Conservation (phyloP, 768 basidiomycete genomes). For the Scleroderma bovista region DNA sequence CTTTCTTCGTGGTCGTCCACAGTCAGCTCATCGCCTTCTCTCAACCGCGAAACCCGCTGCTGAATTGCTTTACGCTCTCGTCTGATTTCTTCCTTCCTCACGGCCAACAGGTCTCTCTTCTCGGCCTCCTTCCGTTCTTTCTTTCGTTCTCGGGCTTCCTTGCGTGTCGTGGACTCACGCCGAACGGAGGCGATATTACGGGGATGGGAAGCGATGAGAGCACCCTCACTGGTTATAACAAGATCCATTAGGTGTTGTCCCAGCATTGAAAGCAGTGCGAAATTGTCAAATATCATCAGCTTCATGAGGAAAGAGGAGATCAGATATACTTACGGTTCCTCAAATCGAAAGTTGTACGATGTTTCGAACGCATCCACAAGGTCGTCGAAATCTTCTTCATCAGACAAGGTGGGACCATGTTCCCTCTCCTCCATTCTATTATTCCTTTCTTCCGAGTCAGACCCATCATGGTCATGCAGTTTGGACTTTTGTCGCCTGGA, state of each 20-base stretch:
- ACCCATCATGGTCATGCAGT: constrained; percentile 1
- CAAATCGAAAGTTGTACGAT: constrained; percentile 97
- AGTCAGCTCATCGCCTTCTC: constrained; percentile 54
- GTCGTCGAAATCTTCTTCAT: constrained; percentile 83
- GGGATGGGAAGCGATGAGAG: constrained; percentile 67
- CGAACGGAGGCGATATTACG: constrained; percentile 66
- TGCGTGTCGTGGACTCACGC: constrained; percentile 71
- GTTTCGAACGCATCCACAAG: constrained; percentile 88
- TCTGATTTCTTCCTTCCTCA: constrained; percentile 70
- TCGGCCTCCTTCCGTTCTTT: constrained; percentile 64
- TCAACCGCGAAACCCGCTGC: constrained; percentile 4
- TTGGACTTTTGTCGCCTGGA: constrained; percentile 17
- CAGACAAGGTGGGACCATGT: constrained; percentile 33
- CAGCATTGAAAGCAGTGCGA: background rate
- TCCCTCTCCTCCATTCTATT: constrained; percentile 22
- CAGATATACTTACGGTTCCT: constrained; percentile 72
- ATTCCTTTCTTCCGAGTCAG: constrained; percentile 10
- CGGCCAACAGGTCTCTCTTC: constrained; percentile 70
- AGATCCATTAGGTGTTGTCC: too few species aligned
- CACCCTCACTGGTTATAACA: constrained; percentile 37
- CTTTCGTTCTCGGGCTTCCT: constrained; percentile 75
- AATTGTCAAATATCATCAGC: too few species aligned
- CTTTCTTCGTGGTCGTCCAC: constrained; percentile 11
- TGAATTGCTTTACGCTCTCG: constrained; percentile 51
- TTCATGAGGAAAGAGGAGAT: background rate